Base-by-base conservation (phyloP, 768 basidiomycete species). In the Nidula microcarpa region DNA sequence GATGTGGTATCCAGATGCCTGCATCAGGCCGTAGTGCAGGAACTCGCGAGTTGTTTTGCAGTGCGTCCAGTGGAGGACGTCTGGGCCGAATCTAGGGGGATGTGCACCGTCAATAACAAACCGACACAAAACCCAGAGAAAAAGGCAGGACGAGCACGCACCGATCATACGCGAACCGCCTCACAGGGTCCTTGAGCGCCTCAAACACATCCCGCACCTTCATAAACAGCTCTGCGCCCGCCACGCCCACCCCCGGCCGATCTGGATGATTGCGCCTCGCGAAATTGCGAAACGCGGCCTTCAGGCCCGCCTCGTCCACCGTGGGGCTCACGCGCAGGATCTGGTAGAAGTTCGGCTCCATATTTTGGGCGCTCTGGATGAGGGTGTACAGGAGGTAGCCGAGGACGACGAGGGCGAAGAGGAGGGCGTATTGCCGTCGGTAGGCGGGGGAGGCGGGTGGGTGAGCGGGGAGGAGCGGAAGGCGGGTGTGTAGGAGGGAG, bases 81-180 rank as follows among this genome's bases (percentile, higher is more conserved):
- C 82, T 9, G 89, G 85, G 0, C 92, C 92, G 61, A 94, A 94
- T 56, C 90, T 91, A 59, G 23, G 23, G 23, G 23, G 23, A 23
- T 23, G 23, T 23, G 23, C 23, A 23, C 23, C 23, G 23, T 23
- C 23, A 23, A 23, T 23, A 23, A 23, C 23, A 23, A 23, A 23
- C 23, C 23, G 23, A 23, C 3, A 23, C 23, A 23, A 23, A 23
- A 3, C 1, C 23, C 23, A 1, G 3, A 23, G 3, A 3, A 23
- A 3, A 23, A 23, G 23, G 23, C 23, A 43, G 36, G 47, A 37
- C 51, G 33, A 33, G 30, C n/a, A 64, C 80, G 50, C 59, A 89
- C 87, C 91, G 78, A 62, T 94, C 92, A 65, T 94, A 94, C 0
- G 91, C 92, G 72, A 92, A 94, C 47, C 91, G 69, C 44, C 84